These are phyloP conservation scores for Lepiota brunneoincarnata DNA, from an alignment of 768 basidiomycete species.

Conservation along the genomic window DNA sequence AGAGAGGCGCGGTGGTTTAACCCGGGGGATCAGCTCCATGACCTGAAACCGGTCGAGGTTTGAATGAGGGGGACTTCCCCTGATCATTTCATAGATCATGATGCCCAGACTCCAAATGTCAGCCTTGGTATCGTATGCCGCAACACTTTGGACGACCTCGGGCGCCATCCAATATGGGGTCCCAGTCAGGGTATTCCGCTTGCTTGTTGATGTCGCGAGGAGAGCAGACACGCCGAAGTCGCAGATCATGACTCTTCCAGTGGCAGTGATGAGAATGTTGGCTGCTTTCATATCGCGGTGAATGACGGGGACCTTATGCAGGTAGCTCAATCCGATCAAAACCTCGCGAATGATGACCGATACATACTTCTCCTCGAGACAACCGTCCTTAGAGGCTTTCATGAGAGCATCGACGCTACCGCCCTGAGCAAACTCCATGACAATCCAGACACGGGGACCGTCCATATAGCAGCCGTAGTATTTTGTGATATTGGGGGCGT, in stretches of 20 bases:
- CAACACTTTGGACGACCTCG: slow-evolving; percentile 86
- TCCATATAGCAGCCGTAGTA: slow-evolving; percentile 98
- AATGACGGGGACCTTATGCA: slow-evolving; percentile 93
- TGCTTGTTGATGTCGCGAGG: slow-evolving; percentile 78
- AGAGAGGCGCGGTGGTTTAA: slow-evolving; percentile 74
- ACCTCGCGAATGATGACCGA: slow-evolving; percentile 89
- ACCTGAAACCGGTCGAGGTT: slow-evolving; percentile 84
- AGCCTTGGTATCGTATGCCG: slow-evolving; percentile 95
- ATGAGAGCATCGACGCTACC: slow-evolving; percentile 92
- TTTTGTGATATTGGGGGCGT: slow-evolving; percentile 87
- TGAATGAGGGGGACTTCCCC: slow-evolving; percentile 92
- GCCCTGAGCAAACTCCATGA: slow-evolving; percentile 96
- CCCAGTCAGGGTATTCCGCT: slow-evolving; percentile 94
- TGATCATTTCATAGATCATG: slow-evolving; percentile 93
- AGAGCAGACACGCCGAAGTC: slow-evolving; percentile 99
- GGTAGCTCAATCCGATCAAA: slow-evolving; percentile 79
- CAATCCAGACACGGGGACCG: slow-evolving; percentile 97
- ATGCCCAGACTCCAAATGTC: slow-evolving; percentile 99
- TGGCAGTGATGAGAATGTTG: slow-evolving; percentile 86
- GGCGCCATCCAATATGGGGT: slow-evolving; percentile 99
- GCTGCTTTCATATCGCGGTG: slow-evolving; percentile 98
- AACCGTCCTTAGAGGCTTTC: slow-evolving; percentile 74
- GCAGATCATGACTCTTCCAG: slow-evolving; percentile 91
- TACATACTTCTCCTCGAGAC: slow-evolving; percentile 87
- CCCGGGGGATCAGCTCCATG: slow-evolving; percentile 85